Conservation (phyloP, 768 basidiomycete species). For the Termitomyces sp. region DNA sequence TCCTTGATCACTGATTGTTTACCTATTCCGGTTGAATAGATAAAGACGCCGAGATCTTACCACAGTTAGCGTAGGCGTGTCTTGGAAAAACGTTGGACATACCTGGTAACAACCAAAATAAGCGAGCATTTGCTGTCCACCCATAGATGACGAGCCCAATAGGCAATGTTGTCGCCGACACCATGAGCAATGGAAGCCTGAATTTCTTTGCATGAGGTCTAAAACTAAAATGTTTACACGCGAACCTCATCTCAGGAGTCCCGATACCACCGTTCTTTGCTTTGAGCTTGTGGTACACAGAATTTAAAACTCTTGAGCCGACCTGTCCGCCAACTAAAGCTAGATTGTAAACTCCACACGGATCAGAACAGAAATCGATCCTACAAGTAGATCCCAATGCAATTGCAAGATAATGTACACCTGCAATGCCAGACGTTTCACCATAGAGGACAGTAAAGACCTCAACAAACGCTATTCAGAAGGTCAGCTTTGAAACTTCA, state of each 20-base stretch:
- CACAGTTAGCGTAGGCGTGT: background rate
- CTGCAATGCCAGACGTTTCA: conserved; percentile 44
- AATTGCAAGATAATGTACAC: conserved; percentile 58
- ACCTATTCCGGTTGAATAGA: conserved; percentile 44
- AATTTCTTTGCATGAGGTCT: background rate
- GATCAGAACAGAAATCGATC: conserved; percentile 21
- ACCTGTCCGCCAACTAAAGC: conserved; percentile 29
- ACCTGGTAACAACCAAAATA: conserved; percentile 60
- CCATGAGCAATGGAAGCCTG: conserved; percentile 34
- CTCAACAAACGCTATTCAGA: conserved; percentile 41
- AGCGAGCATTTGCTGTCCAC: conserved; percentile 46
- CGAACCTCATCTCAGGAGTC: conserved; percentile 46
- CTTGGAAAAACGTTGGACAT: conserved; percentile 7
- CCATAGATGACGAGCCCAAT: conserved; percentile 58
- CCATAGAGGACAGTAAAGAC: conserved; percentile 45
- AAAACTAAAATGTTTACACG: background rate
- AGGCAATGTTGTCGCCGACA: conserved; percentile 47
- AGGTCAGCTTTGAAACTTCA: background rate
- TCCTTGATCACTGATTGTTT: conserved; percentile 8
- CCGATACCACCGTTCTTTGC: conserved; percentile 45
- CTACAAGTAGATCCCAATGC: conserved; percentile 44
- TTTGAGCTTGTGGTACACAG: conserved; percentile 38
- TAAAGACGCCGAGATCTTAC: conserved; percentile 34
- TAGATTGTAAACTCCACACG: background rate
- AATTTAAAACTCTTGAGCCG: conserved; percentile 40